phyloP scores from a whole-genome alignment of 2,329 filamentous ascomycete genomes.

The Colletotrichum viniferum region DNA sequence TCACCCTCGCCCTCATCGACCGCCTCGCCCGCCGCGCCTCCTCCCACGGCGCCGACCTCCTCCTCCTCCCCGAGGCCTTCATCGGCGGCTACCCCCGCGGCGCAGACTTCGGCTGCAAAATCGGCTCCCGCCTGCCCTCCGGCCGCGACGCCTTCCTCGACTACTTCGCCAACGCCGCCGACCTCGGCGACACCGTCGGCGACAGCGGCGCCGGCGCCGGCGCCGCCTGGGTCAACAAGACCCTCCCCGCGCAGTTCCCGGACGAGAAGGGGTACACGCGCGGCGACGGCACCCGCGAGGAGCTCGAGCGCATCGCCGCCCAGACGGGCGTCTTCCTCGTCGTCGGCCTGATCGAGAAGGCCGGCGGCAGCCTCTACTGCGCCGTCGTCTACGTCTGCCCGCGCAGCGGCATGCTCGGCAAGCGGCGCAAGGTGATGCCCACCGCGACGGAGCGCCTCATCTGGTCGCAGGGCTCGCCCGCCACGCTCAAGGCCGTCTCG shows the following conservation, averaged over 20 bases:
- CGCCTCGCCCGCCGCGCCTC: conserved; percentile 68
- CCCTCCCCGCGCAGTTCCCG: conserved; percentile 45
- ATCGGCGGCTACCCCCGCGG: conserved; percentile 90
- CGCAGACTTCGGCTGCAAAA: conserved; percentile 73
- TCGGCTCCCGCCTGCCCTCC: conserved; percentile 70
- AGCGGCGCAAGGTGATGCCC: conserved; percentile 91
- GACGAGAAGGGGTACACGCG: conserved; percentile 41
- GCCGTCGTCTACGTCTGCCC: conserved; percentile 83
- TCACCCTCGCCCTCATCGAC: conserved; percentile 72
- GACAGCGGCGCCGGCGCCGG: conserved; percentile 68
- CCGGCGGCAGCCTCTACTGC: conserved; percentile 85
- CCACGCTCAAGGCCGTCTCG: conserved; percentile 78
- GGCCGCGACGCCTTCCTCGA: conserved; percentile 83
- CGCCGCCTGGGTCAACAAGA: conserved; percentile 70
- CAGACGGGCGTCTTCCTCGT: conserved; percentile 85
- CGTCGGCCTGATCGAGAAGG: conserved; percentile 78
- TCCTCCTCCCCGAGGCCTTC: conserved; percentile 92
- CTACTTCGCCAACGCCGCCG: conserved; percentile 81
- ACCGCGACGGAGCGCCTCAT: conserved; percentile 83
- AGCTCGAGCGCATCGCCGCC: conserved; percentile 74
- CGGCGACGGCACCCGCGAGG: conserved; percentile 73
- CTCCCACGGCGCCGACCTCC: conserved; percentile 60
- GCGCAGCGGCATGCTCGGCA: conserved; percentile 73
- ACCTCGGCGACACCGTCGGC: conserved; percentile 78
- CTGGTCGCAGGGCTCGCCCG: conserved; percentile 85